Evolutionary conservation across 768 basidiomycete genomes (phyloP), one percentile per base, ranked within the genome.

Genomic region (Lactarius evosmus): DNA sequence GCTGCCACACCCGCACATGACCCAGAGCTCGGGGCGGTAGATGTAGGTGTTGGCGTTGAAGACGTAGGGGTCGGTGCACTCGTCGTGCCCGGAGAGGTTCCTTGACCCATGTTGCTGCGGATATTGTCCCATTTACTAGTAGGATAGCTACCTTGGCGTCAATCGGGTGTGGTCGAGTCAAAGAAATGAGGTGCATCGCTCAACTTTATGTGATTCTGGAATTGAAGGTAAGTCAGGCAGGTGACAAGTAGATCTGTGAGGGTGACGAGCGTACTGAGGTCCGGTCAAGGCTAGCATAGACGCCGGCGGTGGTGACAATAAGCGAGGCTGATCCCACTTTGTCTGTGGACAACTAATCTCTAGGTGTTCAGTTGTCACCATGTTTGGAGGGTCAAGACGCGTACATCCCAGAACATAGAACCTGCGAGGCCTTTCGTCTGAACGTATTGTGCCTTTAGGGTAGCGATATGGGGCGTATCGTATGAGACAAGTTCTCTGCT

Each of bases 61-160:
- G 72, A 67, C 11, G 72, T 69, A 14, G 74, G 56, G 2, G 75
- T 51, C n/a, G 50, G 22, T 8, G 34, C 25, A n/a, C 36, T 14
- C 25, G 58, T 44, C 34, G 56, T 56, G 22, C 61, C 40, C 19
- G 57, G 32, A 19, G 65, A 65, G 17, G 70, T 68, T 12, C 67
- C 65, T 56, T 65, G 63, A 25, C 78, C 81, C 82, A 89, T 87
- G 74, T 86, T 86, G 72, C 75, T 81, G 29, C 80, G 79, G 68
- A 89, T 80, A 72, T 89, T 89, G 72, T 85, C 84, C 82, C 83
- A 91, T 69, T 85, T 84, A 75, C 85, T 87, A 69, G 82, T 77
- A 7, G 87, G 87, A 75, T 77, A 88, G 70, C 85, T 87, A 66
- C 30, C 1, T 17, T 4, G 38, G 16, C 16, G 38, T 38, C 16